These are phyloP conservation scores for Hyphopichia buzzinii DNA, from an alignment of 1,139 yeast species.

Conservation along the genomic window DNA sequence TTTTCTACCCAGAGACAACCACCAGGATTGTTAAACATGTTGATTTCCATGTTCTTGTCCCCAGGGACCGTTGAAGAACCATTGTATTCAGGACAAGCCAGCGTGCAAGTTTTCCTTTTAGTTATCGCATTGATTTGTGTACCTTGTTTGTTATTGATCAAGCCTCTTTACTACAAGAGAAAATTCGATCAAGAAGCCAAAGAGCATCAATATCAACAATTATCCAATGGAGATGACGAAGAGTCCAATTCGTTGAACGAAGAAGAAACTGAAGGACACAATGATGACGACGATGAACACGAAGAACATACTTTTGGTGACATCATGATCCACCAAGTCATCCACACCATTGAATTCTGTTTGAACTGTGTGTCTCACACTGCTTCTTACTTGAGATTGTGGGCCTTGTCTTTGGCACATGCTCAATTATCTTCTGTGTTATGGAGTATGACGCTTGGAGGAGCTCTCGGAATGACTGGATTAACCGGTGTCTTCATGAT, in stretches of 20 bases:
- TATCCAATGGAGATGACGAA: slow-evolving; percentile 21
- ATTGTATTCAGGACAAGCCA: slow-evolving; percentile 80
- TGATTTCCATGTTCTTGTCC: slow-evolving; percentile 90
- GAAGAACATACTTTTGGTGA: slow-evolving; percentile 80
- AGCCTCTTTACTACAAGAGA: slow-evolving; percentile 71
- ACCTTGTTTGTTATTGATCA: slow-evolving; percentile 87
- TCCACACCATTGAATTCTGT: slow-evolving; percentile 97
- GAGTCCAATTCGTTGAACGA: slow-evolving; percentile 20
- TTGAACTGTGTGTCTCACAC: slow-evolving; percentile 97
- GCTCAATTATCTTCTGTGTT: slow-evolving; percentile 91
- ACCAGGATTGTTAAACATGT: slow-evolving; percentile 92
- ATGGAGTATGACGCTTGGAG: slow-evolving; percentile 92
- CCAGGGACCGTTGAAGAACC: slow-evolving; percentile 88
- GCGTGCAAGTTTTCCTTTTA: slow-evolving; percentile 72
- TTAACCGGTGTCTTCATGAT: slow-evolving; percentile 66
- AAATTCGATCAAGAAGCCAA: slow-evolving; percentile 38
- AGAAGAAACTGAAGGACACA: slow-evolving; percentile 32
- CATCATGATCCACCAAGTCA: slow-evolving; percentile 94
- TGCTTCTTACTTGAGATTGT: slow-evolving; percentile 90
- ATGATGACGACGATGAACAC: slow-evolving; percentile 36
- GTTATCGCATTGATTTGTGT: slow-evolving; percentile 82
- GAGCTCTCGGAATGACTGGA: slow-evolving; percentile 73
- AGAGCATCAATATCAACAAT: slow-evolving; percentile 29
- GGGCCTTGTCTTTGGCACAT: slow-evolving; percentile 98
- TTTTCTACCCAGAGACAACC: slow-evolving; percentile 68